Percentiles rank a stretch among this genome's conserved stretches.
Conservation (phyloP, 2,329 filamentous ascomycete species). For the Sporothrix protearum region DNA sequence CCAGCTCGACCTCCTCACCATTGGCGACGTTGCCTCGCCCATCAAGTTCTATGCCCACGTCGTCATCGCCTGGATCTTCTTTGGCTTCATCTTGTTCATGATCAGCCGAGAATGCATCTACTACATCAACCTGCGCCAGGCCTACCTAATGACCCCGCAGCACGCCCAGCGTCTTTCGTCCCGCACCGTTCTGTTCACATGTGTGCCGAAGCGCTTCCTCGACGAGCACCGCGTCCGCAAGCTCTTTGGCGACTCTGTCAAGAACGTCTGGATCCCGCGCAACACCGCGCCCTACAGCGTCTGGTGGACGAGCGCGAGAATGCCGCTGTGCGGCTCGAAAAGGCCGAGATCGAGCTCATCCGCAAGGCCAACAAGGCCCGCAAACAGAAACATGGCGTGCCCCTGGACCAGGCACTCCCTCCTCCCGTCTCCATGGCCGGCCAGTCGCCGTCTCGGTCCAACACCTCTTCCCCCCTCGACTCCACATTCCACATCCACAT, state of each 20-base stretch:
- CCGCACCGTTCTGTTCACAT: slow-evolving; percentile 87
- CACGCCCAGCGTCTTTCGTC: slow-evolving; percentile 84
- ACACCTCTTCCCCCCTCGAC: background rate
- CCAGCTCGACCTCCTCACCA: slow-evolving; percentile 64
- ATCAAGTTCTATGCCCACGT: slow-evolving; percentile 75
- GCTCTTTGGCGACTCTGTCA: slow-evolving; percentile 75
- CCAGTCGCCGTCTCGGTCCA: background rate
- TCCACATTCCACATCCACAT: background rate
- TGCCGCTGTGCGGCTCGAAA: slow-evolving; percentile 73
- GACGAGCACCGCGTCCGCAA: slow-evolving; percentile 67
- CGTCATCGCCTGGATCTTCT: slow-evolving; percentile 77
- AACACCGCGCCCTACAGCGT: slow-evolving; percentile 72
- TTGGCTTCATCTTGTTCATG: slow-evolving; percentile 83
- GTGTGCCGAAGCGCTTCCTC: slow-evolving; percentile 73
- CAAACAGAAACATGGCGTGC: slow-evolving; percentile 43
- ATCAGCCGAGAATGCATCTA: slow-evolving; percentile 87
- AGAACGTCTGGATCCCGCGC: slow-evolving; percentile 78
- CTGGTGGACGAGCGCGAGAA: slow-evolving; percentile 73
- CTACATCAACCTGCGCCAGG: slow-evolving; percentile 91
- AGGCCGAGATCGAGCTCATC: slow-evolving; percentile 77
- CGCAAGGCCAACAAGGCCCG: slow-evolving; percentile 64
- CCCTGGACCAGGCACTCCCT: background rate
- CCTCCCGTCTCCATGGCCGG: slow-evolving; percentile 24
- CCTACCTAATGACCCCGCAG: slow-evolving; percentile 80
- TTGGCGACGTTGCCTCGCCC: slow-evolving; percentile 52